Base-by-base conservation (phyloP, 208 protist genomes). In the Trypanosoma avium region DNA sequence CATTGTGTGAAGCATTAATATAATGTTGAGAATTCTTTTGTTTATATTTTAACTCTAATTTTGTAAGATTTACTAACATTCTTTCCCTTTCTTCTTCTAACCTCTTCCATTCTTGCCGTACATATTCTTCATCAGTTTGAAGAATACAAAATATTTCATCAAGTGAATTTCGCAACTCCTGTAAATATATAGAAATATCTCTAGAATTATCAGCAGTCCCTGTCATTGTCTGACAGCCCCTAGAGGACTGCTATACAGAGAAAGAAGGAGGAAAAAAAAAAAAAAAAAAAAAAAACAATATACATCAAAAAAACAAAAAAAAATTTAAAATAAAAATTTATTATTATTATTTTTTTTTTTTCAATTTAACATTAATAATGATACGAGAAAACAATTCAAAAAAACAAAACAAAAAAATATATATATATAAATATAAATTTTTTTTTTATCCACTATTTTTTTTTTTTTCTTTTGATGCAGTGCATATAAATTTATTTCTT, bases 131-230 rank as follows among this genome's bases (percentile, higher is more conserved):
- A 47, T 73, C 67, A 12, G 66, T 19, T 22, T 73, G 36, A 22
- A 72, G 47, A 49, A 70, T 66, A 36, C 33, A n/a, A 47, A 73
- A 53, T 17, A 73, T 63, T 38, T 61, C 55, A 7, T 79, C 71
- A 47, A 78, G 75, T 6, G 67, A 13, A 17, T 73, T 26, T n/a
- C 63, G 71, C 71, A 79, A 54, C 24, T 70, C 19, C n/a, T 42
- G 48, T 43, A 73, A 54, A 8, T 74, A 64, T 9, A 54, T 54
- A 46, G 66, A 60, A 17, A 69, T 74, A 21, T 74, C 59, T 1
- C 32, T 38, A 5, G 38, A 59, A n/a, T 35, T 19, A 36, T 21
- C 33, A 17, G 33, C 21, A 21, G 12, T 24, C 1, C 38, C 35
- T 24, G 38, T 36, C 50, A 49, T 15, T 32, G 24, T 30, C 17